These are phyloP conservation scores for Penicillium decumbens DNA, from an alignment of 2,329 filamentous ascomycete genomes.

Conservation along the genomic window DNA sequence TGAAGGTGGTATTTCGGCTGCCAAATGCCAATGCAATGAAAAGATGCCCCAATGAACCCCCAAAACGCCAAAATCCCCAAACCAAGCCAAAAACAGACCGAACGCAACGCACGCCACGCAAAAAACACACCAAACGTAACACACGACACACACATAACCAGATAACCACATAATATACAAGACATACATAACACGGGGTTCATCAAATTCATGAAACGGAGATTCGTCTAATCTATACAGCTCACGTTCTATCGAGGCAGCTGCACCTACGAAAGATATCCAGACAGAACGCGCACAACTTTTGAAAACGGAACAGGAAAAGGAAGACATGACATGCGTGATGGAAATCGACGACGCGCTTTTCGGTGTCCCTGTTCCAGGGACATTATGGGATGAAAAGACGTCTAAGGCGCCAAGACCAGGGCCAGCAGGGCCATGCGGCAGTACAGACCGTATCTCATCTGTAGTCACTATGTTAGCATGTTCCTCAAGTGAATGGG, in stretches of 20 bases:
- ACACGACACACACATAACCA: conserved; percentile 27
- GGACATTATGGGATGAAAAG: conserved; percentile 16
- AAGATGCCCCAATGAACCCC: background rate
- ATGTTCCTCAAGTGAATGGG: conserved; percentile 1
- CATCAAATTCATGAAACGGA: conserved; percentile 33
- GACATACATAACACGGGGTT: conserved; percentile 30
- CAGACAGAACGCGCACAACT: conserved; percentile 28
- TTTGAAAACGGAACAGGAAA: conserved; percentile 26
- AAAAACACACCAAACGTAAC: conserved; percentile 13
- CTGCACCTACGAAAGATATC: conserved; percentile 32
- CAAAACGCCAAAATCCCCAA: conserved; percentile 2
- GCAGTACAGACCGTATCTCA: conserved; percentile 96
- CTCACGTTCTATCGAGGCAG: conserved; percentile 26
- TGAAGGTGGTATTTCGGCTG: background rate
- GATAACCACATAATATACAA: conserved; percentile 22
- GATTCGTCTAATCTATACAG: conserved; percentile 38
- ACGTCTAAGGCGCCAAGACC: conserved; percentile 63
- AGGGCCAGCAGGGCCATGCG: conserved; percentile 95
- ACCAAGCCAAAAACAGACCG: conserved; percentile 13
- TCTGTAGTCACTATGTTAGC: conserved; percentile 57
- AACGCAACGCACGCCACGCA: conserved; percentile 6
- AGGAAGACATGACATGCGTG: conserved; percentile 21
- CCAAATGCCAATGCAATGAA: background rate
- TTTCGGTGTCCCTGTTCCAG: conserved; percentile 12
- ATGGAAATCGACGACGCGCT: conserved; percentile 20